Evolutionary conservation across 2,329 filamentous ascomycete genomes (phyloP).

Genomic region (Plectosphaerella cucumerina): DNA sequence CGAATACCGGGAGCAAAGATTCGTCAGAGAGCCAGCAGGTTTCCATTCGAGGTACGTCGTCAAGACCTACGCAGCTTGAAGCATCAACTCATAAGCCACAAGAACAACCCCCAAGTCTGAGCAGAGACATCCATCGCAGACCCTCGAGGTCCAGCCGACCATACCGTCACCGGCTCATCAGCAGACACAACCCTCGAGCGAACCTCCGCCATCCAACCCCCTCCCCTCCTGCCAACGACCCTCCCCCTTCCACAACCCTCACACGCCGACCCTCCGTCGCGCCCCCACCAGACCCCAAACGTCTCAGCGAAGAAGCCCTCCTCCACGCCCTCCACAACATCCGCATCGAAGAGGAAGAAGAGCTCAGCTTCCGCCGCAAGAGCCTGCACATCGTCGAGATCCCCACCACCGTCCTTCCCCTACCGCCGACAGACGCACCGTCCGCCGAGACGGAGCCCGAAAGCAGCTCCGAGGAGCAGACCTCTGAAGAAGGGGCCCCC

Average conservation of each 20-base stretch:
- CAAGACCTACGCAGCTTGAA: no score
- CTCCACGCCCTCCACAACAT: neutral
- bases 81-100: no score
- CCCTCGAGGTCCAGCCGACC: neutral
- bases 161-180: neutral
- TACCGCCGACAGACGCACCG: neutral
- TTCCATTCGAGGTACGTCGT: no score
- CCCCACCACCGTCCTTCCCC: neutral
- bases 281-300: neutral
- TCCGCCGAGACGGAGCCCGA: neutral
- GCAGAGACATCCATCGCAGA: no score
- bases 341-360: neutral
- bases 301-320: neutral
- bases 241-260: neutral
- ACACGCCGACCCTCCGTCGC: neutral
- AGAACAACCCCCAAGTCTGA: no score
- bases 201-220: neutral
- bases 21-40: no score
- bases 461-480: neutral
- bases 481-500: neutral
- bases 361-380: neutral
- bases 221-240: neutral
- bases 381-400: neutral
- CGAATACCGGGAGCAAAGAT: no score
- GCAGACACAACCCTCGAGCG: neutral